Evolutionary conservation across 805 yeast genomes (phyloP), one percentile per base, ranked within the genome.

Genomic region (Jamesozyma piceae): DNA sequence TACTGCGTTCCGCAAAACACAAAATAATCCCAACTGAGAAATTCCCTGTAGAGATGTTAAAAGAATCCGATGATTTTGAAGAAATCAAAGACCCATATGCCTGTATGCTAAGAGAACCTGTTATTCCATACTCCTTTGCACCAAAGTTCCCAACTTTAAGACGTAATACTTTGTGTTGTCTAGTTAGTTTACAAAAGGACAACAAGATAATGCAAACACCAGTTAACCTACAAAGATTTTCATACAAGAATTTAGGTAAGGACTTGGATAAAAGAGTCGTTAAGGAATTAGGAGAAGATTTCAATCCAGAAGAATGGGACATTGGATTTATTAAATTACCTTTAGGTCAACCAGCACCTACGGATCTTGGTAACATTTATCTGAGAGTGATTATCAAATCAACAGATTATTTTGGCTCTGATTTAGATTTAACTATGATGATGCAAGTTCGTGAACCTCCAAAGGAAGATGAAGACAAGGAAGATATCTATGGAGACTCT

Each of bases 401-500:
- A 43, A 73, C 83, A 41, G 78, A 83, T 36, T 89, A 86, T 61
- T 86, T 85, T 60, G 95, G 95, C 5, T 65, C 76, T 17, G 97
- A 90, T 58, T 60, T 86, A 20, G 86, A 81, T 49, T 73, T 80
- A 47, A 82, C 89, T 9, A 63, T 86, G 38, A 66, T 67, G 20
- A 73, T 89, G 80, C 68, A 73, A n/a, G 95, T 89, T 29, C 70
- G 74, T 51, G 71, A 75, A 19, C 74, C 80, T 28, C 74, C 80
- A 39, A 42, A 59, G 8, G 67, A 61, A n/a, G 73, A 67, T 36
- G 77, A 75, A 40, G 77, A 81, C 41, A 84, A 77, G 42, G 89
- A 82, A 55, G 89, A 81, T 54, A 68, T 62, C 14, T 71, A 55
- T 14, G 60, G 61, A 6, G 71, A 64, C n/a, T 66, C 62, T 20